A percentile compares a stretch with the other conserved stretches of the same genome.
Conservation (phyloP, 345 rosid genomes). For the Combretum micranthum region DNA sequence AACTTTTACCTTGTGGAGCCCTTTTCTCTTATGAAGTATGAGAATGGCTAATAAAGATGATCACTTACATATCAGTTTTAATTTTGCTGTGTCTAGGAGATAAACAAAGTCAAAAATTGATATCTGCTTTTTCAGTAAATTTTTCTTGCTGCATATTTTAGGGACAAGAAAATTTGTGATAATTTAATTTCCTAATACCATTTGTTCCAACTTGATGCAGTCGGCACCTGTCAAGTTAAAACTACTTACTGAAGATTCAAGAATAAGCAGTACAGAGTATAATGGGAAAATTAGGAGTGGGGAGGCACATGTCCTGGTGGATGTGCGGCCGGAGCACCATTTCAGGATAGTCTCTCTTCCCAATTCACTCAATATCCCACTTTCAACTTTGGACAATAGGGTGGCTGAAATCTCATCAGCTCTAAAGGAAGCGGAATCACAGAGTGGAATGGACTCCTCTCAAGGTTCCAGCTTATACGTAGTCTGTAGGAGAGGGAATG, state of each 20-base stretch:
- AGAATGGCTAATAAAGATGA: not conserved
- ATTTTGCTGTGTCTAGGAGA: too few species aligned
- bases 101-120: too few species aligned
- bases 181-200: not conserved
- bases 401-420: constrained; percentile 57
- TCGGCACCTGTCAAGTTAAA: constrained; percentile 44
- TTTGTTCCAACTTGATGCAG: constrained; percentile 24
- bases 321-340: constrained; percentile 86
- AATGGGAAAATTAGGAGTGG: constrained; percentile 36
- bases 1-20: not conserved
- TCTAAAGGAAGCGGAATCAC: constrained; percentile 38
- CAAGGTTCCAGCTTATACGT: constrained; percentile 43
- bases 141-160: not conserved
- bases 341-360: constrained; percentile 82
- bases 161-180: not conserved
- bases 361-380: constrained; percentile 63
- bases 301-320: constrained; percentile 53
- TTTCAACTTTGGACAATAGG: constrained; percentile 52
- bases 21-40: not conserved
- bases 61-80: too few species aligned
- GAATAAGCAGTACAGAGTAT: constrained; percentile 62
- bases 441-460: constrained; percentile 7
- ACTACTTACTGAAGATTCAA: constrained; percentile 43
- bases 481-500: constrained; percentile 85
- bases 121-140: too few species aligned